A percentile compares a stretch with the other conserved stretches of the same genome.
Conservation (phyloP, 2,329 filamentous ascomycete genomes). For the Exophiala bonariae region DNA sequence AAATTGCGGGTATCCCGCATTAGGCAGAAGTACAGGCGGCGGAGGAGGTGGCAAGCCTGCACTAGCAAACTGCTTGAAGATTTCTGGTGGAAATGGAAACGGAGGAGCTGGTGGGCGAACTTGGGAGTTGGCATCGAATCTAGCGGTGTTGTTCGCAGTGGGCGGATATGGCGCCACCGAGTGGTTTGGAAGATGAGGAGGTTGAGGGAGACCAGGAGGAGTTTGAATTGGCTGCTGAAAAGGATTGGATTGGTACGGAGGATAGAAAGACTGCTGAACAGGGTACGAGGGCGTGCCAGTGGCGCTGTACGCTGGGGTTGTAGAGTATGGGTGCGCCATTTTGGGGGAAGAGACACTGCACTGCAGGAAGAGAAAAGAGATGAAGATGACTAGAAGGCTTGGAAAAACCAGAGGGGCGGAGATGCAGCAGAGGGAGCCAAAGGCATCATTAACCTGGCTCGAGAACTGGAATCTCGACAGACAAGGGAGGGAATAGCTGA, state of each 20-base stretch:
- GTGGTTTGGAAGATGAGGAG: constrained; percentile 8
- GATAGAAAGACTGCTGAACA: constrained; percentile 30
- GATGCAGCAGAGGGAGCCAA: no score
- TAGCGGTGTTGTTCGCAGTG: constrained; percentile 8
- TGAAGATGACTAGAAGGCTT: constrained; percentile 8
- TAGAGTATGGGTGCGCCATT: constrained; percentile 40
- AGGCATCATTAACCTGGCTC: no score
- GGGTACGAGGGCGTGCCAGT: constrained; percentile 31
- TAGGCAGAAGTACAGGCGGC: constrained; percentile 19
- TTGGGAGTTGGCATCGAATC: constrained; percentile 27
- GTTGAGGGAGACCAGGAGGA: constrained; percentile 19
- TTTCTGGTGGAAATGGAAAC: constrained; percentile 27
- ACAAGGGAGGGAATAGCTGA: no score
- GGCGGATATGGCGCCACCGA: constrained; percentile 10
- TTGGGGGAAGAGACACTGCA: constrained; percentile 17
- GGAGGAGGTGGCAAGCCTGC: constrained; percentile 21
- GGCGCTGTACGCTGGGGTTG: constrained; percentile 30
- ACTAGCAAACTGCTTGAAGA: constrained; percentile 27
- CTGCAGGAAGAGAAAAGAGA: constrained; percentile 1
- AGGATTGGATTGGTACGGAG: constrained; percentile 26
- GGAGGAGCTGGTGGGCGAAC: constrained; percentile 25
- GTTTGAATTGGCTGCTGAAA: constrained; percentile 28
- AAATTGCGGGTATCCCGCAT: constrained; percentile 22
- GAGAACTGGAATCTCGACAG: no score
- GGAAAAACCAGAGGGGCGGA: not conserved